Evolutionary conservation across 805 yeast species (phyloP).

Genomic region (Wickerhamomyces hampshirensis): DNA sequence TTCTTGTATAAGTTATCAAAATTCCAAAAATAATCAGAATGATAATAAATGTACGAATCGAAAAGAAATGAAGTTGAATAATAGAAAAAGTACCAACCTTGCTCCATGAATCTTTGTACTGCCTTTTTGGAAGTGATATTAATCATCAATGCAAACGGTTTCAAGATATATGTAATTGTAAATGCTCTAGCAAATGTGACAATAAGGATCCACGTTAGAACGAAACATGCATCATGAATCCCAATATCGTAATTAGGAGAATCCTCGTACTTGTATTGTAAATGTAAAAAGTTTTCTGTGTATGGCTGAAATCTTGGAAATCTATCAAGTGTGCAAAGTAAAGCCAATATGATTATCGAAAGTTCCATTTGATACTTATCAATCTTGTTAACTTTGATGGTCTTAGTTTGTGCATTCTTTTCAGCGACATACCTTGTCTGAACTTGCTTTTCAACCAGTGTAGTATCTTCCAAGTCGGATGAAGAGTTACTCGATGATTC

Average conservation of each 20-base stretch:
- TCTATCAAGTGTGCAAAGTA: slow-evolving; percentile 21
- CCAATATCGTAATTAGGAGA: slow-evolving; percentile 47
- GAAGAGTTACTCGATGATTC: slow-evolving; percentile 9
- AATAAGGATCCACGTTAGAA: slow-evolving; percentile 48
- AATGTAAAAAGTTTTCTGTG: slow-evolving; percentile 33
- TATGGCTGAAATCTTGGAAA: slow-evolving; percentile 25
- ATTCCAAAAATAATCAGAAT: slow-evolving; percentile 56
- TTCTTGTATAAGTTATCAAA: slow-evolving; percentile 53
- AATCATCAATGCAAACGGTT: slow-evolving; percentile 46
- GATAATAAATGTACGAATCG: slow-evolving; percentile 52
- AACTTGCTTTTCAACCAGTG: neutral
- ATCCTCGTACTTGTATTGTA: slow-evolving; percentile 35
- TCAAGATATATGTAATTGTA: slow-evolving; percentile 52
- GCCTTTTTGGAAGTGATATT: slow-evolving; percentile 48
- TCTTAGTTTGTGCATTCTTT: neutral
- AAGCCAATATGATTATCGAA: slow-evolving; percentile 19
- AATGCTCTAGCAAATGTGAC: slow-evolving; percentile 55
- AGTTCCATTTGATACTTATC: slow-evolving; percentile 28
- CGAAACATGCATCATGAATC: slow-evolving; percentile 47
- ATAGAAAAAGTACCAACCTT: slow-evolving; percentile 71
- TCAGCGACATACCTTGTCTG: too few relatives aligned
- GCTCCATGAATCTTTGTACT: slow-evolving; percentile 74
- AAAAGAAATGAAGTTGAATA: slow-evolving; percentile 47
- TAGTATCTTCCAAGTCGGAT: slow-evolving; percentile 6
- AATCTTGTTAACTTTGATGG: slow-evolving; percentile 10